Evolutionary conservation across 2,329 filamentous ascomycete genomes (phyloP).

Genomic region (Coleophoma cylindrospora): DNA sequence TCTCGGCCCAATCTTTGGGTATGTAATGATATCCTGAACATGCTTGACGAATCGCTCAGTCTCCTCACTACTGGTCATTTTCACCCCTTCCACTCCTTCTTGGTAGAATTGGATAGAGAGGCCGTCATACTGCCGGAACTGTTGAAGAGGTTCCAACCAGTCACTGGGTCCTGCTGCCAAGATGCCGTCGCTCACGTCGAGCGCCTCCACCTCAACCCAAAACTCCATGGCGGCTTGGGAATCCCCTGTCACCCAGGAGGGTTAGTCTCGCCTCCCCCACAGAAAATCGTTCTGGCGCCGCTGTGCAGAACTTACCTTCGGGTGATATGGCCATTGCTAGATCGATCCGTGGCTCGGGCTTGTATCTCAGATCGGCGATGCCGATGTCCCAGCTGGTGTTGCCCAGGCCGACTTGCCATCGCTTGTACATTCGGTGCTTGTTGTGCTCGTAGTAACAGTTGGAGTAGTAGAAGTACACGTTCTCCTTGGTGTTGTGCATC

Average conservation of each 20-base stretch:
- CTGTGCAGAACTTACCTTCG: too few species aligned
- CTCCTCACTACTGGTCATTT: background rate
- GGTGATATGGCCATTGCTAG: background rate
- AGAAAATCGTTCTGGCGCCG: too few species aligned
- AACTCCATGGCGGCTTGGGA: too few species aligned
- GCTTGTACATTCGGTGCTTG: constrained; percentile 8
- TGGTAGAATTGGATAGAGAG: background rate
- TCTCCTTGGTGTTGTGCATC: constrained; percentile 1
- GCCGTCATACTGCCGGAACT: background rate
- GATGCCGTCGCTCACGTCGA: too few species aligned
- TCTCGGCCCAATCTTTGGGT: background rate
- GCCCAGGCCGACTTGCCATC: constrained; percentile 12
- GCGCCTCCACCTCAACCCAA: too few species aligned
- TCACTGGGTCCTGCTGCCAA: too few species aligned
- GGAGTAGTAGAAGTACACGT: constrained; percentile 15
- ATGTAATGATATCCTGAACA: background rate
- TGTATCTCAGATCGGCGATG: constrained; percentile 11
- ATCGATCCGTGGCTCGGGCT: constrained; percentile 9
- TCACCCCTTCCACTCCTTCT: background rate
- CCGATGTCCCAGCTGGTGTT: constrained; percentile 12
- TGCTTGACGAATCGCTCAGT: background rate
- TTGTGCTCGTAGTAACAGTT: constrained; percentile 13
- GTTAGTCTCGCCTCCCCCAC: too few species aligned
- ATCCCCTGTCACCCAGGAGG: too few species aligned
- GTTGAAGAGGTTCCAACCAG: background rate